These are phyloP conservation scores for Puccinia novopanici DNA, from an alignment of 1,284 basidiomycete genomes.

Conservation along the genomic window DNA sequence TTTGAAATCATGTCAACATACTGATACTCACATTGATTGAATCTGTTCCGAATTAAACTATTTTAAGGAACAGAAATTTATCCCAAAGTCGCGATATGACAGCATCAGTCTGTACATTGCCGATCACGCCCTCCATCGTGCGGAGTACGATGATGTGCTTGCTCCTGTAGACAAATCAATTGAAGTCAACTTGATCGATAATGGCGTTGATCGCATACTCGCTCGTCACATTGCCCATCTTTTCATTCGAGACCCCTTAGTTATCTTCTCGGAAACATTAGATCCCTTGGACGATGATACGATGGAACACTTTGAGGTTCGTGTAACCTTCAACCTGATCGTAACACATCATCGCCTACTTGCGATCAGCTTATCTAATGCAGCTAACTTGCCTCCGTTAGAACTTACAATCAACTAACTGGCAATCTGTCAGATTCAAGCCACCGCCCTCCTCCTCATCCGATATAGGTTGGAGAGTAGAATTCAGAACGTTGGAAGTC, in stretches of 20 bases:
- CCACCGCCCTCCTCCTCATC: slow-evolving; percentile 84
- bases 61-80: slow-evolving; percentile 24
- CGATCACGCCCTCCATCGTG: slow-evolving; percentile 78
- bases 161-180: slow-evolving; percentile 78
- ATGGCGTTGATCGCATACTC: slow-evolving; percentile 83
- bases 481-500: slow-evolving; percentile 98
- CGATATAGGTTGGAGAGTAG: slow-evolving; percentile 93
- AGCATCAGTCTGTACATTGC: slow-evolving; percentile 94
- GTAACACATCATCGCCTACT: neutral
- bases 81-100: slow-evolving; percentile 96
- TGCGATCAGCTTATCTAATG: neutral
- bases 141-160: slow-evolving; percentile 87
- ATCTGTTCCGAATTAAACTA: slow-evolving; percentile 51
- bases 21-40: neutral
- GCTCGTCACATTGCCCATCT: slow-evolving; percentile 91
- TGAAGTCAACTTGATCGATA: slow-evolving; percentile 63
- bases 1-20: neutral
- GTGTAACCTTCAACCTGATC: slow-evolving; percentile 36
- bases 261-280: slow-evolving; percentile 90
- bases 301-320: slow-evolving; percentile 93
- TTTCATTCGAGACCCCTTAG: slow-evolving; percentile 96
- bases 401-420: slow-evolving; percentile 99
- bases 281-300: slow-evolving; percentile 78
- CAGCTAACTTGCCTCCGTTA: slow-evolving; percentile 57
- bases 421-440: slow-evolving; percentile 99